Base-by-base conservation (phyloP, 2,329 filamentous ascomycete species). In the Dendrostoma leiphaemia region DNA sequence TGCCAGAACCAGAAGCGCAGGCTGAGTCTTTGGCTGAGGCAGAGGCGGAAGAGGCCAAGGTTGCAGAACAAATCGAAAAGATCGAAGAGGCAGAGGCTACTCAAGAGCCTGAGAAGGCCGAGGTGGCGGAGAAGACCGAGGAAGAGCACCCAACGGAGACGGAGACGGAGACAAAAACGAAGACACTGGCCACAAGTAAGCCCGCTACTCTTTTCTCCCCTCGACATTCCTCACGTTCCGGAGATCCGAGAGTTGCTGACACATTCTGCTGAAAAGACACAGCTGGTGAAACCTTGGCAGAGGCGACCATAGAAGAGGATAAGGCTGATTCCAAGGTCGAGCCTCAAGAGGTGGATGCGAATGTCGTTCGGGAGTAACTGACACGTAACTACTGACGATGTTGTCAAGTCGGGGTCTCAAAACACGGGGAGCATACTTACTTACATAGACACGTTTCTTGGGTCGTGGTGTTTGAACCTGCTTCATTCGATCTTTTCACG, bases 281-380 rank as follows among this genome's bases (percentile, higher is more conserved):
- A 48, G 75, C 74, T 6, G 75, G 75, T 2, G 75, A 77, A 63
- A 69, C 70, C 29, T 65, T 78, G n/a, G 59, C 75, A 9, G 67
- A 72, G 54, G 69, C 71, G 3, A 65, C 65, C 23, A 58, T 77
- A 12, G 62, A 70, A 49, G 68, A 71, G 60, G 65, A 66, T 38
- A 64, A 68, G 47, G 67, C 59, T 46, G 55, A 65, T 28, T 44
- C 32, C 28, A 67, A 64, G 53, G 60, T 73, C 46, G 64, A 74
- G 57, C 70, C 71, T 12, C 63, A 69, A 31, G 63, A 65, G 23
- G 67, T 70, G 6, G 63, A 70, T 19, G 17, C 51, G 10, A 54
- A 53, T 34, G 35, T 52, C 10, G 57, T 51, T 23, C 46, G 54
- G 47, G 50, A 59, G 12, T 57, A 46, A 54, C 31, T 32, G 40